Conservation (phyloP, 1,284 basidiomycete genomes). For the Prillingera fragicola region DNA sequence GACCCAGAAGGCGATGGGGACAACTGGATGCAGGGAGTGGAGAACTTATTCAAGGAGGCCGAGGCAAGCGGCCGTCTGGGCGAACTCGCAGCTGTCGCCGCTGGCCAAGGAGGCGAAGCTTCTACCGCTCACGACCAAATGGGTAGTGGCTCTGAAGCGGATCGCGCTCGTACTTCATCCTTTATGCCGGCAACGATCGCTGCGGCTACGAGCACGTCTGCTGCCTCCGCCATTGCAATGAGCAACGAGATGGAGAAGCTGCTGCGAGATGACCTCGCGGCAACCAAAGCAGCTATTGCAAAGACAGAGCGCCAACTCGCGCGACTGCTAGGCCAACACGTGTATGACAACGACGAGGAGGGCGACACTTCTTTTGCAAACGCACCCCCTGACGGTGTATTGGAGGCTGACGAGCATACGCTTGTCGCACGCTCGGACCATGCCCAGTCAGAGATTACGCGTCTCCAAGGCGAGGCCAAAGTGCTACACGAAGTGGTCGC, state of each 20-base stretch:
- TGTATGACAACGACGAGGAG: neutral
- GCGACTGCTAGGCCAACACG: conserved; percentile 5
- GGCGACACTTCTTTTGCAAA: too few relatives aligned
- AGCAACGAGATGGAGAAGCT: conserved; percentile 39
- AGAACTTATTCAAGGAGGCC: conserved; percentile 32
- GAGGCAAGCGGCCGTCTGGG: conserved; percentile 35
- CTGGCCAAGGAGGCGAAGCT: conserved; percentile 21
- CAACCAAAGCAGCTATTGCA: conserved; percentile 30
- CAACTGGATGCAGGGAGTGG: conserved; percentile 38
- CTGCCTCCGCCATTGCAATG: conserved; percentile 34
- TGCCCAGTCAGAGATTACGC: conserved; percentile 4
- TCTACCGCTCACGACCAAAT: neutral
- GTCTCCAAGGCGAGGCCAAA: conserved; percentile 10
- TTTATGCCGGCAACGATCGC: conserved; percentile 3
- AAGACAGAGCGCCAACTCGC: conserved; percentile 26
- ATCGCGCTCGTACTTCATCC: neutral
- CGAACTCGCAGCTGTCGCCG: conserved; percentile 39
- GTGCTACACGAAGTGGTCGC: conserved; percentile 22
- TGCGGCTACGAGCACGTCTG: too few relatives aligned
- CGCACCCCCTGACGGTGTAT: too few relatives aligned
- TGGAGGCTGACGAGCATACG: conserved; percentile 7
- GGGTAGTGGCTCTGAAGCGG: neutral
- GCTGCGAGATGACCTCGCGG: conserved; percentile 34
- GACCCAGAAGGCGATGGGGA: conserved; percentile 23
- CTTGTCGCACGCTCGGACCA: conserved; percentile 3